Percentiles rank a stretch among this genome's conserved stretches.
Conservation (phyloP, 1,139 yeast genomes). For the Pneumocystis carinii region DNA sequence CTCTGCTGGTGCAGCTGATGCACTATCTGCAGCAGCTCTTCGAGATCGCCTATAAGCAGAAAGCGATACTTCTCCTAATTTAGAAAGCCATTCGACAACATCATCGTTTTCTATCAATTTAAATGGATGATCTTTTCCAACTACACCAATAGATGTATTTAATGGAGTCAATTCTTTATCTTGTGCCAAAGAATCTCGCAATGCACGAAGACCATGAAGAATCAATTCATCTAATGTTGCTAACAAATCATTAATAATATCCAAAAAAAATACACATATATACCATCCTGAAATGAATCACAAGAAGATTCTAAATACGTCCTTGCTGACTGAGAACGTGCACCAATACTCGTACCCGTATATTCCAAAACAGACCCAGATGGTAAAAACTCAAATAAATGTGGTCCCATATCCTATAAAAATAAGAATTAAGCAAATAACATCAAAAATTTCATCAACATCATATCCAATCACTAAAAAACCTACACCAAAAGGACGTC, state of each 20-base stretch:
- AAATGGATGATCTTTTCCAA: conserved; percentile 65
- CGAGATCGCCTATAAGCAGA: conserved; percentile 31
- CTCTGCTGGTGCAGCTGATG: conserved; percentile 16
- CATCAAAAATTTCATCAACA: conserved; percentile 10
- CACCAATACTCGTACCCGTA: conserved; percentile 91
- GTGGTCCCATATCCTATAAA: conserved; percentile 66
- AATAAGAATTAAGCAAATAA: not conserved
- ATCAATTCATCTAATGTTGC: conserved; percentile 60
- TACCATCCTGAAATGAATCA: conserved; percentile 41
- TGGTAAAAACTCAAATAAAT: conserved; percentile 87
- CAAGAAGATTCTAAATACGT: conserved; percentile 81
- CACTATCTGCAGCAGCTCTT: conserved; percentile 27
- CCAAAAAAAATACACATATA: not conserved
- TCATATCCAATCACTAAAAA: conserved; percentile 82
- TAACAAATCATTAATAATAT: not conserved
- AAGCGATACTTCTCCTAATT: conserved; percentile 13
- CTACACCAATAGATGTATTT: conserved; percentile 83
- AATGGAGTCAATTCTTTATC: conserved; percentile 76
- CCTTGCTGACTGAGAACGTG: conserved; percentile 95
- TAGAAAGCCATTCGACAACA: conserved; percentile 55
- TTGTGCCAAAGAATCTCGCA: conserved; percentile 85
- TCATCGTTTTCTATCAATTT: conserved; percentile 72
- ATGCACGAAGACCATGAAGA: conserved; percentile 75
- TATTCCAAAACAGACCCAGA: conserved; percentile 88
- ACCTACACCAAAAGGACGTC: conserved; percentile 97